Conservation (phyloP, 1,284 basidiomycete species). For the Apiotrichum veenhuisii region DNA sequence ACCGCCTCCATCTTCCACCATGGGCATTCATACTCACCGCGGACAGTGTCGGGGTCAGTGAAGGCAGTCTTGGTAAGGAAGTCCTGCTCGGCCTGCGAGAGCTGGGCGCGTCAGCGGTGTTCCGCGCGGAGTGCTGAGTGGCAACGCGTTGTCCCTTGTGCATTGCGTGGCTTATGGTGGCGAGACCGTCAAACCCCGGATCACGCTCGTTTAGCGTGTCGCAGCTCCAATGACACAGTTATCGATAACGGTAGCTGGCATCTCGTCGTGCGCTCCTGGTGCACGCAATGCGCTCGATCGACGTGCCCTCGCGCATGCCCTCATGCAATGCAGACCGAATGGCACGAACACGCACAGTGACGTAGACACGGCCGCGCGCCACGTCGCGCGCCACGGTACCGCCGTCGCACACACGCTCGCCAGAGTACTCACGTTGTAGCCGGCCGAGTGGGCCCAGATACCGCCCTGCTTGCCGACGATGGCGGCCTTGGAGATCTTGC, state of each 20-base stretch:
- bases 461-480: constrained; percentile 83
- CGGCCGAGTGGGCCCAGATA: constrained; percentile 74
- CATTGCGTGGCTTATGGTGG: too few relatives aligned
- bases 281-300: too few relatives aligned
- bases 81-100: constrained; percentile 71
- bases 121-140: background rate
- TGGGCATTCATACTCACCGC: constrained; percentile 39
- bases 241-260: too few relatives aligned
- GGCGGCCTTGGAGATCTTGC: constrained; percentile 71
- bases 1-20: background rate
- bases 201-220: too few relatives aligned
- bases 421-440: constrained; percentile 64
- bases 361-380: too few relatives aligned
- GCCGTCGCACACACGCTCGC: background rate
- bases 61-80: constrained; percentile 59
- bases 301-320: too few relatives aligned
- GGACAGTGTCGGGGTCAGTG: constrained; percentile 52
- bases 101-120: constrained; percentile 53
- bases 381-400: background rate
- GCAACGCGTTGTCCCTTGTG: too few relatives aligned
- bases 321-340: too few relatives aligned
- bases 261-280: too few relatives aligned
- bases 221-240: too few relatives aligned
- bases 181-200: too few relatives aligned
- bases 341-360: too few relatives aligned